Evolutionary conservation across 768 basidiomycete species (phyloP).

Genomic region (Suillus paluster): DNA sequence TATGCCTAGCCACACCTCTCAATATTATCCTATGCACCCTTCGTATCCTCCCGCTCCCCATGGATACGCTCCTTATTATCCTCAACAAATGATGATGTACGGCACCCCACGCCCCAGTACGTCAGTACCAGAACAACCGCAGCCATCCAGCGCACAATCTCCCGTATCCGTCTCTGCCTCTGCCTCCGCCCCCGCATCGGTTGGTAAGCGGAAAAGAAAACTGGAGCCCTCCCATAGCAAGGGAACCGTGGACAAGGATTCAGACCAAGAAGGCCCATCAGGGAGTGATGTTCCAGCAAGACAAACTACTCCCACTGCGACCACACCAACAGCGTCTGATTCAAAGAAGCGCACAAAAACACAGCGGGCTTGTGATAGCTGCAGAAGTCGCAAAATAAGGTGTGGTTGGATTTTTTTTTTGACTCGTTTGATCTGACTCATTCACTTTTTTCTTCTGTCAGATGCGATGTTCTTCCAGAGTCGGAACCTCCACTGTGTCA

Average conservation of each 20-base stretch:
- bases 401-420: constrained; percentile 28
- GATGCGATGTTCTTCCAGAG: constrained; percentile 86
- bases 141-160: constrained; percentile 37
- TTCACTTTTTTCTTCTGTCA: constrained; percentile 17
- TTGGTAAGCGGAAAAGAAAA: constrained; percentile 71
- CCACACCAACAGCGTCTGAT: constrained; percentile 47
- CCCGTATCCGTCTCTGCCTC: constrained; percentile 40
- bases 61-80: constrained; percentile 57
- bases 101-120: constrained; percentile 44
- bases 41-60: constrained; percentile 49
- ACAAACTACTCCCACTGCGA: constrained; percentile 33
- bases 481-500: constrained; percentile 83
- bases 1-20: constrained; percentile 43
- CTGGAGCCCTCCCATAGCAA: constrained; percentile 41
- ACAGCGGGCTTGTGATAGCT: constrained; percentile 90
- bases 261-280: constrained; percentile 66
- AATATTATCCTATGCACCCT: constrained; percentile 64
- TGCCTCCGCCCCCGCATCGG: constrained; percentile 32
- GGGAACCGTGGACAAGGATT: constrained; percentile 47
- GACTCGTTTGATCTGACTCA: constrained; percentile 11
- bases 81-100: constrained; percentile 73
- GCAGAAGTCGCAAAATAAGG: constrained; percentile 89
- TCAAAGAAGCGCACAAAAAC: constrained; percentile 91
- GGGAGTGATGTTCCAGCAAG: constrained; percentile 47
- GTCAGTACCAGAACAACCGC: constrained; percentile 39